Evolutionary conservation across 2,329 filamentous ascomycete species (phyloP).

Genomic region (Colletotrichum chrysophilum): DNA sequence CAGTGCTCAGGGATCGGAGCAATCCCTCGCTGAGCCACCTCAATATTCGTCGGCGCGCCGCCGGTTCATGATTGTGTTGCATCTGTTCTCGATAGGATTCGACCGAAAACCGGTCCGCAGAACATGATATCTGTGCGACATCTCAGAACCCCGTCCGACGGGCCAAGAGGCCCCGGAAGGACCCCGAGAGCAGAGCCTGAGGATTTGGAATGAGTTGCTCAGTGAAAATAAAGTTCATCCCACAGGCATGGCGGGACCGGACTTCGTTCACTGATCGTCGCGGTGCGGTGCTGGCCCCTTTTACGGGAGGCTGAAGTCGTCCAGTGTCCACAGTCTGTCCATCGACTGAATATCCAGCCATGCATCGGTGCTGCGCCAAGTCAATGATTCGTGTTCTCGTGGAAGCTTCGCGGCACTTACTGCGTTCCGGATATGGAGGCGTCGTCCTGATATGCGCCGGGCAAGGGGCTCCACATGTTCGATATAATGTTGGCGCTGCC

Average conservation of each 20-base stretch:
- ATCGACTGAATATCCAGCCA: conserved; percentile 9
- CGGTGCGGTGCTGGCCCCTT: not conserved
- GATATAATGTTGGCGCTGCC: not conserved
- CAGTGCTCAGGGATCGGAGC: not conserved
- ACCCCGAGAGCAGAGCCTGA: not conserved
- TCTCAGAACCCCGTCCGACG: not conserved
- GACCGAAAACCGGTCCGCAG: not conserved
- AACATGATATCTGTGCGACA: not conserved
- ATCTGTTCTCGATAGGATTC: not conserved
- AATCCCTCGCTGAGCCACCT: not conserved
- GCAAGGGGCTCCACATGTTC: conserved; percentile 6
- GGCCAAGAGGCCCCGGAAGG: not conserved
- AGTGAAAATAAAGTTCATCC: not conserved
- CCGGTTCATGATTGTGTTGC: not conserved
- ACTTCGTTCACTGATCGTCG: not conserved
- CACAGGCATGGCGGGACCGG: not conserved
- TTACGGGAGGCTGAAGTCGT: not conserved
- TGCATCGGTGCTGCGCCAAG: not conserved
- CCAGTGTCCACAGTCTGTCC: not conserved
- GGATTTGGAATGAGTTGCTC: not conserved
- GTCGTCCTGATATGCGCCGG: not conserved
- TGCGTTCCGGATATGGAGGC: not conserved
- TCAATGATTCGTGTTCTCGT: not conserved
- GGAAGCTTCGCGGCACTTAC: not conserved
- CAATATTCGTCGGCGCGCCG: not conserved